These are phyloP conservation scores for Nymphaea thermarum DNA, from an alignment of 164 flowering plant genomes.

Conservation along the genomic window DNA sequence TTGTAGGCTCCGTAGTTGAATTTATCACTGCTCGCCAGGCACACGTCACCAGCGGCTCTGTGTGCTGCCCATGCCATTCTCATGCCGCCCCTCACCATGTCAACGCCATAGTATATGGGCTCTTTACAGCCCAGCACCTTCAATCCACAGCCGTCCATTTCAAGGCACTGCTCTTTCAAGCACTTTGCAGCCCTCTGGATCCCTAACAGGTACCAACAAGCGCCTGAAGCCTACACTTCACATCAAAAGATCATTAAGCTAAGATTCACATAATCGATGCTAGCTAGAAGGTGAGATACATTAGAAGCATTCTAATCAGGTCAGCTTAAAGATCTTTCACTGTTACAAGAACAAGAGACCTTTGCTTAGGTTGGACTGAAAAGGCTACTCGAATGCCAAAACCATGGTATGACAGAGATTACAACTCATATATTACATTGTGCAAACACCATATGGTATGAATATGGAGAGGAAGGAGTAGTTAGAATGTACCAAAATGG, in stretches of 20 bases:
- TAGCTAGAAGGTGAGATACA: too few relatives aligned
- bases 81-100: slow-evolving; percentile 12
- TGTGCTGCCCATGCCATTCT: slow-evolving; percentile 61
- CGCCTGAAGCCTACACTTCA: slow-evolving; percentile 88
- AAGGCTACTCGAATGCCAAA: too few relatives aligned
- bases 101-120: slow-evolving; percentile 61
- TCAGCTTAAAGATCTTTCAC: too few relatives aligned
- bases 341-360: too few relatives aligned
- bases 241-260: neutral
- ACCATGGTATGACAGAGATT: too few relatives aligned
- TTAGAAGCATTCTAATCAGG: too few relatives aligned
- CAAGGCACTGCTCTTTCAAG: slow-evolving; percentile 47
- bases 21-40: slow-evolving; percentile 37
- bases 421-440: too few relatives aligned
- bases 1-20: slow-evolving; percentile 72
- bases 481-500: too few relatives aligned
- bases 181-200: slow-evolving; percentile 78
- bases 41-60: slow-evolving; percentile 32
- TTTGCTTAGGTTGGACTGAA: too few relatives aligned
- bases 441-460: too few relatives aligned
- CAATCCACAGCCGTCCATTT: slow-evolving; percentile 25
- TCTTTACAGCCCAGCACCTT: slow-evolving; percentile 48
- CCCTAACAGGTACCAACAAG: slow-evolving; percentile 95
- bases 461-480: too few relatives aligned
- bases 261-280: too few relatives aligned